Percentiles rank a stretch among this genome's conserved stretches.
phyloP scores from a whole-genome alignment of 2,329 filamentous ascomycete genomes.

The Alternaria infectoria region DNA sequence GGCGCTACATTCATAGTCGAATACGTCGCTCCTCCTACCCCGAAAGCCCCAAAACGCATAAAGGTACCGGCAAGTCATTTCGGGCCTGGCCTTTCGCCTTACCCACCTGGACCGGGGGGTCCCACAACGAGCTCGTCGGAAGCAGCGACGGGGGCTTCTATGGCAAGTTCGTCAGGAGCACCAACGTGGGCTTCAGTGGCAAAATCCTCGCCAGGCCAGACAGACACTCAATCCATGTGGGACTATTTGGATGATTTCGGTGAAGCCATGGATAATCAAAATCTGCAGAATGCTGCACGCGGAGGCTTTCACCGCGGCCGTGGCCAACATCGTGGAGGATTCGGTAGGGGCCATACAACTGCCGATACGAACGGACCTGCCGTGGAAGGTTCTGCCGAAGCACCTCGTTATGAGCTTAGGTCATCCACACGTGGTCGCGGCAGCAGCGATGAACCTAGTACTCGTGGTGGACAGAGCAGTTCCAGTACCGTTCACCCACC shows the following conservation, averaged over 20 bases:
- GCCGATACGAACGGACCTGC: not conserved
- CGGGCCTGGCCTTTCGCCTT: not conserved
- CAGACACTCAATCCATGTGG: not conserved
- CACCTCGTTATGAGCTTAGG: slow-evolving; percentile 6
- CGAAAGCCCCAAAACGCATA: not conserved
- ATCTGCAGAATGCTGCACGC: not conserved
- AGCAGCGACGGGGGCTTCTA: not conserved
- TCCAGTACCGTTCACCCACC: not conserved
- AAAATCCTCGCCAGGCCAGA: not conserved
- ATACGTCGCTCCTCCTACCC: not conserved
- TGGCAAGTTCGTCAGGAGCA: not conserved
- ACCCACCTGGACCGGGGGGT: not conserved
- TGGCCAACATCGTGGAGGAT: not conserved
- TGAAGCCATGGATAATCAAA: not conserved
- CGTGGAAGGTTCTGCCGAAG: not conserved
- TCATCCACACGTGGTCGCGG: slow-evolving; percentile 6
- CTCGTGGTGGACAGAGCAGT: not conserved
- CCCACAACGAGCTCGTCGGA: not conserved
- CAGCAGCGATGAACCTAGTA: not conserved
- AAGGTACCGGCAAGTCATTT: not conserved
- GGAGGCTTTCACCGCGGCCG: not conserved
- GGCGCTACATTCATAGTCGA: not conserved
- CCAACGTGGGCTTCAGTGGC: not conserved
- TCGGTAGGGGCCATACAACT: not conserved
- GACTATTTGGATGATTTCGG: too few species aligned